Evolutionary conservation across 345 rosid species (phyloP).

Genomic region (Bruguiera sexangula): DNA sequence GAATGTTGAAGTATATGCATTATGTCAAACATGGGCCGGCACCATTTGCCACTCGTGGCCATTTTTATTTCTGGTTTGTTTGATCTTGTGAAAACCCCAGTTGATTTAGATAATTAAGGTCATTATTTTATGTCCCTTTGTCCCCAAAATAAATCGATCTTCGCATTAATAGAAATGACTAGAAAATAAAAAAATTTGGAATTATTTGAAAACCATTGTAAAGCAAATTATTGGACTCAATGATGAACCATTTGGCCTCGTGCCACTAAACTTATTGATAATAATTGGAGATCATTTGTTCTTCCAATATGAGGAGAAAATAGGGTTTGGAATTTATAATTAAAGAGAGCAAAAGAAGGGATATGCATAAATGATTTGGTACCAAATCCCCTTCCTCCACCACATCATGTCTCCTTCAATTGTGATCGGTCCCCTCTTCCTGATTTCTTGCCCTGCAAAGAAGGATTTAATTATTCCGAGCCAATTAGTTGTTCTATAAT

Average conservation of each 20-base stretch:
- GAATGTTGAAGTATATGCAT: too few relatives aligned
- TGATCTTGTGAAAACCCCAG: too few relatives aligned
- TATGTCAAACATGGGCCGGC: too few relatives aligned
- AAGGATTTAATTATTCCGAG: conserved; percentile 1
- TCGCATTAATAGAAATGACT: not conserved
- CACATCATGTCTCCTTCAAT: conserved; percentile 17
- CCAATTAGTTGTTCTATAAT: not conserved
- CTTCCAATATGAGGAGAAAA: not conserved
- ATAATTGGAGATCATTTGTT: conserved; percentile 24
- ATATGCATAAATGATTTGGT: conserved; percentile 40
- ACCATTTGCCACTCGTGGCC: too few relatives aligned
- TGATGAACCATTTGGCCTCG: too few relatives aligned
- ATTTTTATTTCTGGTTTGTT: too few relatives aligned
- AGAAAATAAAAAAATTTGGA: conserved; percentile 5
- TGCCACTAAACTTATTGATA: conserved; percentile 26
- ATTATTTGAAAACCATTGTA: conserved; percentile 10
- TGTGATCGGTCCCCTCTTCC: conserved; percentile 15
- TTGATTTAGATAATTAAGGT: too few relatives aligned
- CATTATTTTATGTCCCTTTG: too few relatives aligned
- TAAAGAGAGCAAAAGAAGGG: conserved; percentile 43
- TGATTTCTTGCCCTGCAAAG: conserved; percentile 22
- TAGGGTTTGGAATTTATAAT: conserved; percentile 9
- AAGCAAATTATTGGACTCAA: conserved; percentile 25
- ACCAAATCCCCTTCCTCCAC: conserved; percentile 37
- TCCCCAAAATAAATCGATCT: not conserved